Conservation (phyloP, 2,329 filamentous ascomycete species). For the Chaetomiaceae sp. region DNA sequence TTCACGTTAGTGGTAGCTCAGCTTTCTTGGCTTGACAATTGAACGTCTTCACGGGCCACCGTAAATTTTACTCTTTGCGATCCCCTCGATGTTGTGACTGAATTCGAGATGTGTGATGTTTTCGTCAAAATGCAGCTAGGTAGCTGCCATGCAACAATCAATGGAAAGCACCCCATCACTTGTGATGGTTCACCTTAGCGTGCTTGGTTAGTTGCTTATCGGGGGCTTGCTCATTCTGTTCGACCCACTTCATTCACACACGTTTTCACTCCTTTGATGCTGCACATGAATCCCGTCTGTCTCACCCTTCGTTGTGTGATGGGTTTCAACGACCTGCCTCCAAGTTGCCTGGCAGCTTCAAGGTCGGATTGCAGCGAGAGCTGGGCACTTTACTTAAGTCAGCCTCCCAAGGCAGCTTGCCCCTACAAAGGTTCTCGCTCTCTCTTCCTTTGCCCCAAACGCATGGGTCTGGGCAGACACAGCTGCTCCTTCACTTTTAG, state of each 20-base stretch:
- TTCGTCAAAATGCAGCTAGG: background rate
- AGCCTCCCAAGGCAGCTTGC: too few species aligned
- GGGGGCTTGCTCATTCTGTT: too few species aligned
- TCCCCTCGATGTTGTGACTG: conserved; percentile 2
- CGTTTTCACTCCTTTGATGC: background rate
- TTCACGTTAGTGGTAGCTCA: background rate
- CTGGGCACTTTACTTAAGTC: too few species aligned
- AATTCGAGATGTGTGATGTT: background rate
- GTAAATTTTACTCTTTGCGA: conserved; percentile 10
- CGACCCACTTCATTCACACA: background rate
- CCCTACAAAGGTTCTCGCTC: too few species aligned
- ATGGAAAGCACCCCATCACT: too few species aligned
- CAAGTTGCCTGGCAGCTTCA: background rate
- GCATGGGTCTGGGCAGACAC: too few species aligned
- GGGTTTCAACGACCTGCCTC: background rate
- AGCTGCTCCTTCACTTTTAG: too few species aligned
- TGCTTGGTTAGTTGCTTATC: too few species aligned
- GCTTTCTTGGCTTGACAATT: conserved; percentile 17
- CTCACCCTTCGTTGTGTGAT: background rate
- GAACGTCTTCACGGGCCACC: conserved; percentile 19
- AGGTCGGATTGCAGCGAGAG: too few species aligned
- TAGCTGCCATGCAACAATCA: conserved; percentile 6
- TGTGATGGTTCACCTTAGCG: too few species aligned
- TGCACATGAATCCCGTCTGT: background rate
- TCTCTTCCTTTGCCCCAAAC: too few species aligned